Evolutionary conservation across 805 yeast species (phyloP), one percentile per base, ranked within the genome.

Genomic region (Lipomyces sp.): DNA sequence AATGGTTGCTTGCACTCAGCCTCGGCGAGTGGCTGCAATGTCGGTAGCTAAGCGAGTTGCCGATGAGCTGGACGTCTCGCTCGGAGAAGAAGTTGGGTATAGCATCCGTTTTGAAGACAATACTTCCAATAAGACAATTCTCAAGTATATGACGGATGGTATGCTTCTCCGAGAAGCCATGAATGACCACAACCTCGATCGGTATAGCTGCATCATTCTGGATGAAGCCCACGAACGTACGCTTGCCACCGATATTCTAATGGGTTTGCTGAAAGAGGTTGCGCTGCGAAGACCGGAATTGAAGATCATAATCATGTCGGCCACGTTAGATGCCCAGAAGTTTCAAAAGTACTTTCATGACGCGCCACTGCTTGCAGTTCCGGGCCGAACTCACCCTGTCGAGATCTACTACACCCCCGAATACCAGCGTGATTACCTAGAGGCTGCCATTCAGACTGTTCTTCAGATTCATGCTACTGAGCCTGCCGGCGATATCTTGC

Each of bases 151-250:
- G 98, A 94, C 99, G 10, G 99, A 94, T 81, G 99, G 99, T 87
- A 93, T 94, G 98, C 84, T 94, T 62, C 81, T 94, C 72, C 86
- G 98, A 75, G 99, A 94, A 80, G 98, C 98, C 35, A 93, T 95
- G 98, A 95, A 90, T 71, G 99, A 94, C 77, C 97, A 92, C 73
- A 85, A 88, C 67, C 82, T 94, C 77, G 79, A 81, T 4, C 83
- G 89, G 71, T 94, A 94, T 78, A 89, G 96, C 18, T 94, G 97
- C 74, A 90, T 94, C 67, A 92, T 94, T 71, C 82, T 94, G 68
- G 99, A 94, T 84, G 99, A 94, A 82, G 98, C 98, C 57, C 99
- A 94, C 81, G 99, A 94, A 80, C 88, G 99, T 78, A 95, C 99
- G 0, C 83, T 94, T 73, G 92, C 98, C 45, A 94, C 99, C 0